A percentile compares a stretch with the other conserved stretches of the same genome.
Conservation (phyloP, 257 asterid genomes). For the Avicennia marina region DNA sequence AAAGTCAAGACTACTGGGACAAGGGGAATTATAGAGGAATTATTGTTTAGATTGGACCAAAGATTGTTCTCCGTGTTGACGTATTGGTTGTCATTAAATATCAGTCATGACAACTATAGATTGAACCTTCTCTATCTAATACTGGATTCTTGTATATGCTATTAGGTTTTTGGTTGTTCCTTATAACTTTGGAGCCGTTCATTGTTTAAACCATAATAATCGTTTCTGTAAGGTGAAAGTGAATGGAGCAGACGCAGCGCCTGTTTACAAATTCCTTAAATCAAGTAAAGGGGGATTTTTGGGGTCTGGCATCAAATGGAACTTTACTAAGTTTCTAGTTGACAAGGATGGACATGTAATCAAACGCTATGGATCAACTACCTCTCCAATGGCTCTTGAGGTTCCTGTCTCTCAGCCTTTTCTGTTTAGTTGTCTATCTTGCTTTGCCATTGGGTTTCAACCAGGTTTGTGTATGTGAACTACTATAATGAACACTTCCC, state of each 20-base stretch:
- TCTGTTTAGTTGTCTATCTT: not conserved
- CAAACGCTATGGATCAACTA: constrained; percentile 58
- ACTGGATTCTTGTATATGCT: no score
- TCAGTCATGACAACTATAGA: no score
- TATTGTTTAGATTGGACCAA: no score
- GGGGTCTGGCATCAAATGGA: constrained; percentile 84
- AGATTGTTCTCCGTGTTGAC: no score
- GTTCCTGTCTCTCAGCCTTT: constrained; percentile 26
- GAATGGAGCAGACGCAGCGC: constrained; percentile 70
- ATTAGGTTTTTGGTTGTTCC: no score
- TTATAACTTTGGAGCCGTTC: not conserved
- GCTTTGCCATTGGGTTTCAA: not conserved
- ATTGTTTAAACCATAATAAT: not conserved
- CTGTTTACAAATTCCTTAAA: constrained; percentile 76
- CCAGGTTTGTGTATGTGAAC: not conserved
- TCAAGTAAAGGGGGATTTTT: constrained; percentile 54
- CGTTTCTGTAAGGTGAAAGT: constrained; percentile 52
- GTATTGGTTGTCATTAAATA: no score
- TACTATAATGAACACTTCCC: not conserved
- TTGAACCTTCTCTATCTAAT: no score
- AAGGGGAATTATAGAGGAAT: no score
- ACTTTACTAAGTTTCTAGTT: constrained; percentile 86
- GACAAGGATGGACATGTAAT: constrained; percentile 78
- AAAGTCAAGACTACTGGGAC: no score
- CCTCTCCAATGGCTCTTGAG: constrained; percentile 76